Evolutionary conservation across 352 stramenopile species (phyloP).

Genomic region (Sclerospora graminicola): DNA sequence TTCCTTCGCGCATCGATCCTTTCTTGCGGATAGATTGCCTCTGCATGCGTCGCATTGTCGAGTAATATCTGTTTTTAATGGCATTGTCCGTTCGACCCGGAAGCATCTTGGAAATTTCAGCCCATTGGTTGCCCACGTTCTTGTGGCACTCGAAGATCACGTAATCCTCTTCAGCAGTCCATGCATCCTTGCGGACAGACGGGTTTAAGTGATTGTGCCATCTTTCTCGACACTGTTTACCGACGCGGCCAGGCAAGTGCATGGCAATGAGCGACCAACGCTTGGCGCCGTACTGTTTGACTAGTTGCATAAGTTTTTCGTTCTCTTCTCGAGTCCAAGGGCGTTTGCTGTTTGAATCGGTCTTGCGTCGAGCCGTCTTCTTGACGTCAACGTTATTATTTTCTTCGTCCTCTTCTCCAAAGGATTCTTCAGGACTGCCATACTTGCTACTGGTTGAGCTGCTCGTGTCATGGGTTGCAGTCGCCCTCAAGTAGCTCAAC

Average conservation of each 20-base stretch:
- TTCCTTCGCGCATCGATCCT: slow-evolving; percentile 64
- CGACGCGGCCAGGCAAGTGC: slow-evolving; percentile 78
- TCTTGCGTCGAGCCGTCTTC: slow-evolving; percentile 30
- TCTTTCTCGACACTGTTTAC: slow-evolving; percentile 84
- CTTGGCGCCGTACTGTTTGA: slow-evolving; percentile 85
- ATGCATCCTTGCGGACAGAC: slow-evolving; percentile 81
- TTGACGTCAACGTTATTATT: slow-evolving; percentile 14
- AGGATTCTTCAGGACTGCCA: slow-evolving; percentile 39
- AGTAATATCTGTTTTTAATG: slow-evolving; percentile 90
- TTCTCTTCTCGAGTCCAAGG: slow-evolving; percentile 85
- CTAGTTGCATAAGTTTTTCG: slow-evolving; percentile 79
- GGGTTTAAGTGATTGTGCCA: slow-evolving; percentile 88
- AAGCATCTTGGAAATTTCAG: slow-evolving; percentile 87
- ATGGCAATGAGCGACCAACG: slow-evolving; percentile 86
- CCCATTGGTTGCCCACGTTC: slow-evolving; percentile 89
- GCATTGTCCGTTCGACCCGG: slow-evolving; percentile 85
- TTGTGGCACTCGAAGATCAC: slow-evolving; percentile 88
- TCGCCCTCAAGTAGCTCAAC: slow-evolving; percentile 25
- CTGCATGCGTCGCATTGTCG: slow-evolving; percentile 85
- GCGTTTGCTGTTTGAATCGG: slow-evolving; percentile 79
- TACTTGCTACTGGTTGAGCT: slow-evolving; percentile 29
- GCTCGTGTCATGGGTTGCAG: slow-evolving; percentile 9
- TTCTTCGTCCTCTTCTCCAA: slow-evolving; percentile 64
- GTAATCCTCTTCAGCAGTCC: slow-evolving; percentile 85
- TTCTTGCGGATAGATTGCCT: slow-evolving; percentile 83